Evolutionary conservation across 441 rosid species (phyloP).

Genomic region (Euphorbia schlechtendalii): DNA sequence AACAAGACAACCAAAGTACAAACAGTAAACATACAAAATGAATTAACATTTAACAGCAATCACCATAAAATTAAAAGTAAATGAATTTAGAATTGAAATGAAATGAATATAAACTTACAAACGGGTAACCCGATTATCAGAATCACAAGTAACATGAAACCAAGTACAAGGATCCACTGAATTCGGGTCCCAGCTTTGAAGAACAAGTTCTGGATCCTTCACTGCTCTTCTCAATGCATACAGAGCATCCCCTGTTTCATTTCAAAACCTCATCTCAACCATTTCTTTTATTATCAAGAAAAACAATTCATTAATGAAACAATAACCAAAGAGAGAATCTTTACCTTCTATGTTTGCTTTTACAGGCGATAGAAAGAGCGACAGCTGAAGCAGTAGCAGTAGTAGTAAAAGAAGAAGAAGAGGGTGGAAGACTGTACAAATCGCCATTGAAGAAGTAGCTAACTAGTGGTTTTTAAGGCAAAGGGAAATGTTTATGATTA

Average conservation of each 20-base stretch:
- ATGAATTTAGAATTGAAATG: background rate
- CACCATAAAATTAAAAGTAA: background rate
- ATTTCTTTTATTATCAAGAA: background rate
- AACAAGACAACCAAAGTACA: conserved; percentile 2
- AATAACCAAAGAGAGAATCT: background rate
- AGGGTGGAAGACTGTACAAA: conserved; percentile 13
- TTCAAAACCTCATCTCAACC: too few relatives aligned
- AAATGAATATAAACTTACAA: conserved; percentile 21
- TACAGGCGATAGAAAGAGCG: conserved; percentile 15
- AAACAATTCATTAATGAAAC: background rate
- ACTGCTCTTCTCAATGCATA: conserved; percentile 20
- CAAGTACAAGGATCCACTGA: conserved; percentile 39
- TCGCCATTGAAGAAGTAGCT: conserved; percentile 25
- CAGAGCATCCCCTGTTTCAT: conserved; percentile 29
- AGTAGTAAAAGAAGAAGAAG: conserved; percentile 16
- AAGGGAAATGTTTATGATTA: background rate
- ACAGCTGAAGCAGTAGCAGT: conserved; percentile 18
- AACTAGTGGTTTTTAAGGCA: background rate
- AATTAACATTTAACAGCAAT: background rate
- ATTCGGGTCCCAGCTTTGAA: conserved; percentile 36
- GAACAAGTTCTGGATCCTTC: conserved; percentile 27
- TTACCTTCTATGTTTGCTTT: conserved; percentile 51
- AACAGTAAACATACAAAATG: background rate
- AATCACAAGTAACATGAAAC: conserved; percentile 37
- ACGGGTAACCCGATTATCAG: conserved; percentile 1